Evolutionary conservation across 148 eudicot genomes (phyloP).

Genomic region (Rhododendron ferrugineum): DNA sequence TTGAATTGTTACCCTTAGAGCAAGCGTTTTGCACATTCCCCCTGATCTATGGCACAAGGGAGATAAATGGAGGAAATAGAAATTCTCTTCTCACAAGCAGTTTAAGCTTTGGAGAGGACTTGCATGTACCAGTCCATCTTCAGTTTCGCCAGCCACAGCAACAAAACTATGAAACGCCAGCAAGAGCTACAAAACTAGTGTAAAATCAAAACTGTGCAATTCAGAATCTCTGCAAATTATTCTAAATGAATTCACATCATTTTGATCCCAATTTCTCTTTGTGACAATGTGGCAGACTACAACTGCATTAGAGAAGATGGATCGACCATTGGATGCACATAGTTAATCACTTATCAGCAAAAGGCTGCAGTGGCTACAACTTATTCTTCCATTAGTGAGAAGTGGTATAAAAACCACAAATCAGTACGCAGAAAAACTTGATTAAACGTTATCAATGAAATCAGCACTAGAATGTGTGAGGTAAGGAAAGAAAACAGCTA

Average conservation of each 20-base stretch:
- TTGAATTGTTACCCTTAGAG: not conserved
- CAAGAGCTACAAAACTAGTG: conserved; percentile 3
- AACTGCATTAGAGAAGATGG: conserved; percentile 36
- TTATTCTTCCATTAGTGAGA: conserved; percentile 21
- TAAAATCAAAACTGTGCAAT: not conserved
- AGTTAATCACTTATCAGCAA: conserved; percentile 9
- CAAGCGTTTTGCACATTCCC: not conserved
- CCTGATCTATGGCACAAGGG: conserved; percentile 34
- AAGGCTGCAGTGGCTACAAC: conserved; percentile 17
- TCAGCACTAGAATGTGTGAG: conserved; percentile 20
- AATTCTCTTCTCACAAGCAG: conserved; percentile 12
- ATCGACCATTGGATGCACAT: not conserved
- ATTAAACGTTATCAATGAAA: conserved; percentile 14
- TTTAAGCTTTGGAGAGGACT: conserved; percentile 26
- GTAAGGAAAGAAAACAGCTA: conserved; percentile 9
- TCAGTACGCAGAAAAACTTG: conserved; percentile 4
- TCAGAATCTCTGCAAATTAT: not conserved
- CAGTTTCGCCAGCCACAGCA: conserved; percentile 37
- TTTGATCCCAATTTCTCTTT: conserved; percentile 14
- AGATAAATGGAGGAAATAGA: conserved; percentile 20
- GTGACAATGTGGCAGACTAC: conserved; percentile 39
- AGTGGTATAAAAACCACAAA: conserved; percentile 27
- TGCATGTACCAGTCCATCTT: conserved; percentile 29
- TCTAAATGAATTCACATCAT: not conserved
- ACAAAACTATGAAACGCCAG: conserved; percentile 10